Percentiles rank a stretch among this genome's conserved stretches.
phyloP scores from a whole-genome alignment of 108 stramenopile species.

The Parmales sp. region DNA sequence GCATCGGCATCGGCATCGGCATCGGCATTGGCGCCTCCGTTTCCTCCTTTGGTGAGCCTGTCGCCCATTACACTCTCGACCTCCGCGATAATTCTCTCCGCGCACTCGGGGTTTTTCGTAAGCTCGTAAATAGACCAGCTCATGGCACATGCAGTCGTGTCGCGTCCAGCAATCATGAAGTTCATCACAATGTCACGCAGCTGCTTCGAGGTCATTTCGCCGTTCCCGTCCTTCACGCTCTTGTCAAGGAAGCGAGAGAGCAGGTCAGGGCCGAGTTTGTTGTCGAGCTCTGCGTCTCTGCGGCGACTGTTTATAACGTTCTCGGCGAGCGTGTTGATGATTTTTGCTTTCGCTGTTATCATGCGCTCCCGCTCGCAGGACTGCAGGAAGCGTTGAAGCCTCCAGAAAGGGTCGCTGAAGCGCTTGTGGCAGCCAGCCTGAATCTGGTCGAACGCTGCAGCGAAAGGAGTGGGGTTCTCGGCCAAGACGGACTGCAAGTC shows the following conservation, averaged over 20 bases:
- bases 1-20: no score
- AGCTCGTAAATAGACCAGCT: constrained; percentile 40
- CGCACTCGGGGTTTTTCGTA: constrained; percentile 21
- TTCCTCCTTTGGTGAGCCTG: not conserved
- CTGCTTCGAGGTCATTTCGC: constrained; percentile 5
- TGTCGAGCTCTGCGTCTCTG: not conserved
- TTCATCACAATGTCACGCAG: constrained; percentile 46
- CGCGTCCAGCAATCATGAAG: constrained; percentile 45
- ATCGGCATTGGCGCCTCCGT: not conserved
- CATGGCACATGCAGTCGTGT: constrained; percentile 45
- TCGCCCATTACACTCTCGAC: no score
- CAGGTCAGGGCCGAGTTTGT: constrained; percentile 8
- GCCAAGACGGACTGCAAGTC: constrained; percentile 20
- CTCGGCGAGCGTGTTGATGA: constrained; percentile 26
- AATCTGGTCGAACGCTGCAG: constrained; percentile 31
- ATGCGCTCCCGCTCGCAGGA: constrained; percentile 12
- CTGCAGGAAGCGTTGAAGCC: constrained; percentile 10
- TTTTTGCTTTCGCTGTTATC: not conserved
- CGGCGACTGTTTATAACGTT: constrained; percentile 25
- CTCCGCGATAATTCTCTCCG: constrained; percentile 30
- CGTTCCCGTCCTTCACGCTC: not conserved
- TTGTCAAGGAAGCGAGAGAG: constrained; percentile 19
- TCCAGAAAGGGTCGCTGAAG: constrained; percentile 30
- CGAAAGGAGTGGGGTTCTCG: constrained; percentile 22
- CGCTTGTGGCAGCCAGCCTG: constrained; percentile 19